A percentile compares a stretch with the other conserved stretches of the same genome.
Evolutionary conservation across 139 green algal genomes (phyloP).

Genomic region (Volvox africanus): DNA sequence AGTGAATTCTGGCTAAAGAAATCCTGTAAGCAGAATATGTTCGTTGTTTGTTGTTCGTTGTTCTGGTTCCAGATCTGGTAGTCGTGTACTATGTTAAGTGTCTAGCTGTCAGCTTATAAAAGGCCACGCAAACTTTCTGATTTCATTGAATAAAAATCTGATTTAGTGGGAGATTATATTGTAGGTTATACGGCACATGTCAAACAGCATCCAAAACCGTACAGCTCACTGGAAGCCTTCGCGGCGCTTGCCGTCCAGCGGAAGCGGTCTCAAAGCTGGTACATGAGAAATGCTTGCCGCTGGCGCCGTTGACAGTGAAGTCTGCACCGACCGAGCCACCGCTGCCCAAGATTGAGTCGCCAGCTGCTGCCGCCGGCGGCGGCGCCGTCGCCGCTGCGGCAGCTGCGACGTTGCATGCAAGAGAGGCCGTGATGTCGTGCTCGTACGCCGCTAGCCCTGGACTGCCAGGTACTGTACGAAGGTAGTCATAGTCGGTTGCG

Average conservation of each 20-base stretch:
- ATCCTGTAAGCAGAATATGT: not conserved
- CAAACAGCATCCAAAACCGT: not conserved
- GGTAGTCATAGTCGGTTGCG: not conserved
- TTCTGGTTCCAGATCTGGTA: not conserved
- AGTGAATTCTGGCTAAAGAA: not conserved
- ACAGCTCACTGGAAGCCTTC: not conserved
- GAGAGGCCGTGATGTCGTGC: not conserved
- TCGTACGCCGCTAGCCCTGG: not conserved
- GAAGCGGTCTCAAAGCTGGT: not conserved
- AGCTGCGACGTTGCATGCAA: not conserved
- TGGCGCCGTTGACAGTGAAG: not conserved
- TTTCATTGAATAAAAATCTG: too few relatives aligned
- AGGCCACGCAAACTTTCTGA: too few relatives aligned
- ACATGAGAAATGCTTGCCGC: not conserved
- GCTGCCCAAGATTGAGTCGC: not conserved
- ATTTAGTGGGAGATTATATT: too few relatives aligned
- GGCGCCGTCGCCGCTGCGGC: not conserved
- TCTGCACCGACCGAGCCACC: not conserved
- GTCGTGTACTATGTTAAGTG: not conserved
- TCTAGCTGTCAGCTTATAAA: too few relatives aligned
- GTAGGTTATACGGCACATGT: too few relatives aligned
- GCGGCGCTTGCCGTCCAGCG: too few relatives aligned
- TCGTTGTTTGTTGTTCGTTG: not conserved
- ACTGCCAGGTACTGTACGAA: not conserved
- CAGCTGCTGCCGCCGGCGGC: not conserved